Base-by-base conservation (phyloP, 164 flowering plant species). In the Dillenia turbinata region DNA sequence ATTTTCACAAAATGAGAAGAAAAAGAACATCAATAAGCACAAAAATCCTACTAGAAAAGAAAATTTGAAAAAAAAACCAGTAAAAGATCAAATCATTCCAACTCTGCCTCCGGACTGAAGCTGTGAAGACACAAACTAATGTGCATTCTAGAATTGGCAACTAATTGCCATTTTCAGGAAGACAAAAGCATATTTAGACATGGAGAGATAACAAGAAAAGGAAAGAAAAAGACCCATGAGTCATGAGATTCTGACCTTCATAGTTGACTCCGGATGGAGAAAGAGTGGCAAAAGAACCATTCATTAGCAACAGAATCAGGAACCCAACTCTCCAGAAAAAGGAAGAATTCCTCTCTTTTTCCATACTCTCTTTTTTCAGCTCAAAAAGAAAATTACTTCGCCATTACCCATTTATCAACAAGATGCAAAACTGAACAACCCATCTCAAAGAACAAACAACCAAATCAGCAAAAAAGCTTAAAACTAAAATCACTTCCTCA, bases 251-350 rank as follows among this genome's bases (percentile, higher is more conserved):
- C 85, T 66, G 48, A 92, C 98, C 98, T 92, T 92, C 98, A 75
- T 81, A 88, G 71, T 92, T 92, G 1, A 89, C 66, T 55, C 98
- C 98, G 70, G 86, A 65, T 52, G 98, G 98, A 73, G 98, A 89
- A 59, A 92, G 95, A 65, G 93, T 80, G 48, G 98, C 92, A 78
- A 65, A 75, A 69, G 77, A 76, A 63, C 66, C 47, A 62, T 69
- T 78, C 70, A 86, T 63, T 64, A 83, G 70, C 54, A 73, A 66
- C 75, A 82, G 74, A 68, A 92, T 59, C 72, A 87, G 69, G 16
- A 84, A 72, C 52, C 75, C 80, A 53, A 80, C 52, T 64, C 54
- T 60, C 84, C 80, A 77, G 16, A 70, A 57, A 60, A 70, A 40
- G 19, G 59, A 70, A 40, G 22, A 57, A 69, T 40, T 63, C 53